These are phyloP conservation scores for Phytophthora fragariae DNA, from an alignment of 352 stramenopile genomes.

Conservation along the genomic window DNA sequence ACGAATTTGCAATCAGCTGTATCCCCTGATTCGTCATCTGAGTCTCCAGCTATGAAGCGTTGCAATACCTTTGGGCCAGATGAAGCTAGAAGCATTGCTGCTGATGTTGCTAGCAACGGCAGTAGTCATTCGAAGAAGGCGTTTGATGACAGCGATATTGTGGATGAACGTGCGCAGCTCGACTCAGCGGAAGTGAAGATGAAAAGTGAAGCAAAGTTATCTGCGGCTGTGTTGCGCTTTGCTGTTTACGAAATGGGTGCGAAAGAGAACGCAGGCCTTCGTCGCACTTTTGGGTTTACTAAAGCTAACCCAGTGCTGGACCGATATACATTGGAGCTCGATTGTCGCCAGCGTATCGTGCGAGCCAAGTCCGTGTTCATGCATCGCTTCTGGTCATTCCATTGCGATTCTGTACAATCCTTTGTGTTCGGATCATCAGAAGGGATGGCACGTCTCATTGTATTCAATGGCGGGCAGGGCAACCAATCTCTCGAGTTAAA, in stretches of 20 bases:
- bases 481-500: constrained; percentile 73
- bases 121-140: constrained; percentile 54
- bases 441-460: constrained; percentile 56
- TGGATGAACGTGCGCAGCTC: constrained; percentile 52
- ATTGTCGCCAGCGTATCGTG: constrained; percentile 74
- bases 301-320: constrained; percentile 78
- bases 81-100: constrained; percentile 17
- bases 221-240: constrained; percentile 75
- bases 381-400: constrained; percentile 84
- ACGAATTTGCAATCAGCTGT: constrained; percentile 49
- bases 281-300: constrained; percentile 69
- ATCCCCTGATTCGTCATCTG: constrained; percentile 34
- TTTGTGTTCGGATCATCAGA: constrained; percentile 48
- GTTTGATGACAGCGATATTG: constrained; percentile 87
- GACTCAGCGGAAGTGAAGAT: constrained; percentile 38
- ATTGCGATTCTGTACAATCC: constrained; percentile 70
- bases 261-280: constrained; percentile 64
- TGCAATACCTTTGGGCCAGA: constrained; percentile 38
- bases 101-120: constrained; percentile 23
- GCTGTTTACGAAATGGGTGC: constrained; percentile 76
- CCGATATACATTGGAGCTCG: constrained; percentile 82
- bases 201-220: constrained; percentile 49
- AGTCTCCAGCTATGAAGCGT: constrained; percentile 32
- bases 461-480: constrained; percentile 64
- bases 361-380: constrained; percentile 86